Evolutionary conservation across 2,329 filamentous ascomycete species (phyloP), one percentile per base, ranked within the genome.

Genomic region (Dothistroma septosporum): DNA sequence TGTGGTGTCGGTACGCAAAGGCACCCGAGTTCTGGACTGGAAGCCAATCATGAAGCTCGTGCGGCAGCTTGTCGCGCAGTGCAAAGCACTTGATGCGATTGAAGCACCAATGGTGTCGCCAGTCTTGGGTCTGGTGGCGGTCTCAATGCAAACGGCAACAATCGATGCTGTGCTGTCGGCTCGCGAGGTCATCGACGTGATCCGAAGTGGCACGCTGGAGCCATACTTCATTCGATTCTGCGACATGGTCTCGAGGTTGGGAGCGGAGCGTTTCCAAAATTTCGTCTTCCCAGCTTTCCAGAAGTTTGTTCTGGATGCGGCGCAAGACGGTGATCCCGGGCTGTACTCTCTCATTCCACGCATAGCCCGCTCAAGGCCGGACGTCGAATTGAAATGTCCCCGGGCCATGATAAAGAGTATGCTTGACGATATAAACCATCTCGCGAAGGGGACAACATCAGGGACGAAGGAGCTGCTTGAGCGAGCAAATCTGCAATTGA

Each of bases 181-280:
- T 41, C 83, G 92, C 59, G 82, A 84, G 16, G 76, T 84, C 3
- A 80, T 96, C 50, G 85, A 87, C 35, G 78, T 79, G 3, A 77
- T 96, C 53, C 86, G 84, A 3, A 83, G 83, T 55, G 85, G 88
- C 49, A 82, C 82, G 0, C 82, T 92, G 69, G 84, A 87, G 69
- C 76, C 76, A 55, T 88, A 87, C 79, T 97, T 96, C 73, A 82
- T 97, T 48, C 83, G 87, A 0, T 96, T 97, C 74, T 97, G 91
- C 75, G 87, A 88, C 14, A 87, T 90, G 56, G 87, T 94, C 67
- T 87, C 90, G 0, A 84, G 91, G 57, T 79, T 95, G 37, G 87
- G 92, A 50, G 73, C 82, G 1, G 84, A 87, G 57, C 84, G 90
- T 44, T 99, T 97, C 71, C 84, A 86, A 57, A 87, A 85, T 64